Evolutionary conservation across 192 early-diverging fungal genomes (phyloP).

Genomic region (Spizellomyces sp.): DNA sequence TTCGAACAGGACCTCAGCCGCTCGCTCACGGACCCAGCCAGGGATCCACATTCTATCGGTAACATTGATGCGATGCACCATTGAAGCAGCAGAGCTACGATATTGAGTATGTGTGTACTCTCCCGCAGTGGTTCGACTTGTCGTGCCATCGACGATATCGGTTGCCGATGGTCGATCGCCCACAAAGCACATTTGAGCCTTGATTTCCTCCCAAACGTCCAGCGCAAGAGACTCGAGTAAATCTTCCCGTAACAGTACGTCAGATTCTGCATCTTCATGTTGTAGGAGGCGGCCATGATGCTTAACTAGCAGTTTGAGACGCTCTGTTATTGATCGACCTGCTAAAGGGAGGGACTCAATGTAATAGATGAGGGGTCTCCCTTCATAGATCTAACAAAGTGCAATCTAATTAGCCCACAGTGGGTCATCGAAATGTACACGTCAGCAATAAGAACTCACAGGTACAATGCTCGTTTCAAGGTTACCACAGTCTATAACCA

Average conservation of each 20-base stretch:
- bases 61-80: background rate
- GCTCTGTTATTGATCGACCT: conserved; percentile 58
- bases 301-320: conserved; percentile 62
- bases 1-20: conserved; percentile 76
- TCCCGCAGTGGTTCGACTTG: conserved; percentile 27
- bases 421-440: no score
- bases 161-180: conserved; percentile 48
- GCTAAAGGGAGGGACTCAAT: conserved; percentile 67
- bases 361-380: conserved; percentile 66
- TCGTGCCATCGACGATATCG: conserved; percentile 52
- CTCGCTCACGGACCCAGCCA: conserved; percentile 83
- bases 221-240: conserved; percentile 42
- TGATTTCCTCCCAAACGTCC: conserved; percentile 68
- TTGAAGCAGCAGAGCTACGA: no score
- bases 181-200: conserved; percentile 65
- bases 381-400: conserved; percentile 62
- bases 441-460: conserved; percentile 52
- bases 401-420: background rate
- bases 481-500: conserved; percentile 88
- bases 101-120: conserved; percentile 19
- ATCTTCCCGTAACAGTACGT: conserved; percentile 42
- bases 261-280: conserved; percentile 26
- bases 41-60: conserved; percentile 55
- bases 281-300: conserved; percentile 53
- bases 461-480: conserved; percentile 75